These are phyloP conservation scores for Pseudopyricularia cyperi DNA, from an alignment of 2,329 filamentous ascomycete genomes.

Conservation along the genomic window DNA sequence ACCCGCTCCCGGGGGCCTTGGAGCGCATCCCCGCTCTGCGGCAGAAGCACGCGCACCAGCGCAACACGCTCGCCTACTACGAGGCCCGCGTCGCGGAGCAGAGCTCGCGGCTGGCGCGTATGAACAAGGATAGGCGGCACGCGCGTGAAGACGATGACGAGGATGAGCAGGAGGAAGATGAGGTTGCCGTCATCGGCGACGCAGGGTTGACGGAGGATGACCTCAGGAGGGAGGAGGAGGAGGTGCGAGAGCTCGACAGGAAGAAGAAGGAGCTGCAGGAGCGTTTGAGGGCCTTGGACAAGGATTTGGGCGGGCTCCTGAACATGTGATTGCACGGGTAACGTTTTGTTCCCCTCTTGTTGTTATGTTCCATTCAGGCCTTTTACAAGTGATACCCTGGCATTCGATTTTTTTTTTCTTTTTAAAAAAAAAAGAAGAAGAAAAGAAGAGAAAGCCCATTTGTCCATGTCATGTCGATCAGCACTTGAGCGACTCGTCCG, in stretches of 20 bases:
- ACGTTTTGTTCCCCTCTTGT: background rate
- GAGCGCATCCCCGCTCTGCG: constrained; percentile 66
- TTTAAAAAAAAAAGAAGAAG: background rate
- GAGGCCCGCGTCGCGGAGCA: constrained; percentile 71
- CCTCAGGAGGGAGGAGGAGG: constrained; percentile 54
- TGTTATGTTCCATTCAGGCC: background rate
- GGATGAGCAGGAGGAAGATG: constrained; percentile 14
- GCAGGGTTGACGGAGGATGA: constrained; percentile 53
- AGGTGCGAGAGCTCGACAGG: constrained; percentile 40
- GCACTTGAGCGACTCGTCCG: constrained; percentile 4
- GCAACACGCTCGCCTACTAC: constrained; percentile 64
- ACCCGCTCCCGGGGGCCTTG: constrained; percentile 65
- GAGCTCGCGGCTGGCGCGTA: constrained; percentile 54
- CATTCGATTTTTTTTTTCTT: background rate
- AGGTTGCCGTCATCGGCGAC: constrained; percentile 23
- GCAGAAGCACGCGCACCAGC: constrained; percentile 56
- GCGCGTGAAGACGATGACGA: constrained; percentile 28
- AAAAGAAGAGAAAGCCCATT: background rate
- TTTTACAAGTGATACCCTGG: background rate
- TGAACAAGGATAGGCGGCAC: constrained; percentile 53
- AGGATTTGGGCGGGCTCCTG: constrained; percentile 40
- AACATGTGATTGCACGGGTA: constrained; percentile 26
- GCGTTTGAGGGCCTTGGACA: constrained; percentile 39
- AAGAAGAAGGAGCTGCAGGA: constrained; percentile 44
- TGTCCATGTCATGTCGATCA: constrained; percentile 1